A percentile compares a stretch with the other conserved stretches of the same genome.
Conservation (phyloP, 495 filamentous ascomycete species). For the Aspergillus ostianus region DNA sequence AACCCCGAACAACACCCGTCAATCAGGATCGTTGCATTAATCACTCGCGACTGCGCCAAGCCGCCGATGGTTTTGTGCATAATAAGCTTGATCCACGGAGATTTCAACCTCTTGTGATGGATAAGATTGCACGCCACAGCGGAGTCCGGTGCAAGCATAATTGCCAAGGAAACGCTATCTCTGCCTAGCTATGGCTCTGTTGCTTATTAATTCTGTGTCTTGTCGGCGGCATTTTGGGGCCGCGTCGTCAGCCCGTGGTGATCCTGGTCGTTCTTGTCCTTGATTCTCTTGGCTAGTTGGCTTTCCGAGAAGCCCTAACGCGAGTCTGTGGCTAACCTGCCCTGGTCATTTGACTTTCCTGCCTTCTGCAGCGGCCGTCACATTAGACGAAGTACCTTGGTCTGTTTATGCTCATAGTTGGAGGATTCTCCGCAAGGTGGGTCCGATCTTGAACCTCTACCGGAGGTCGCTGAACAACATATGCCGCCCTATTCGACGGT, state of each 20-base stretch:
- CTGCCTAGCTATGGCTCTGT: conserved; percentile 2
- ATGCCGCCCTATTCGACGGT: not conserved
- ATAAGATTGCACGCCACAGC: conserved; percentile 4
- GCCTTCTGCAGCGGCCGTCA: not conserved
- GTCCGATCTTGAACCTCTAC: not conserved
- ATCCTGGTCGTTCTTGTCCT: not conserved
- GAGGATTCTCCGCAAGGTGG: not conserved
- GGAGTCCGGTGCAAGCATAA: not conserved
- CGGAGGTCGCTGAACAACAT: conserved; percentile 4
- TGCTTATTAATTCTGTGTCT: not conserved
- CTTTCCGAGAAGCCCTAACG: conserved; percentile 1
- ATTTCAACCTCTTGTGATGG: conserved; percentile 1
- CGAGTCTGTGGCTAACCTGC: not conserved
- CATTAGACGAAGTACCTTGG: not conserved
- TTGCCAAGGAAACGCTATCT: not conserved
- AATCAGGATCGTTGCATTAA: conserved; percentile 5
- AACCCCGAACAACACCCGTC: not conserved
- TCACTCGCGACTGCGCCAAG: conserved; percentile 4
- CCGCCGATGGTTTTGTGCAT: conserved; percentile 6
- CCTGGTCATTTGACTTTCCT: not conserved
- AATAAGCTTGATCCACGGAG: conserved; percentile 10
- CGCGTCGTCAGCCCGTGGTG: conserved; percentile 6
- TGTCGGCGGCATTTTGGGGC: not conserved
- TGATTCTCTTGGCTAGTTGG: conserved; percentile 3
- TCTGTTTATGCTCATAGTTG: not conserved